A percentile compares a stretch with the other conserved stretches of the same genome.
These are phyloP conservation scores for Cladosporium austrohemisphaericum DNA, from an alignment of 2,329 filamentous ascomycete genomes.

Conservation along the genomic window DNA sequence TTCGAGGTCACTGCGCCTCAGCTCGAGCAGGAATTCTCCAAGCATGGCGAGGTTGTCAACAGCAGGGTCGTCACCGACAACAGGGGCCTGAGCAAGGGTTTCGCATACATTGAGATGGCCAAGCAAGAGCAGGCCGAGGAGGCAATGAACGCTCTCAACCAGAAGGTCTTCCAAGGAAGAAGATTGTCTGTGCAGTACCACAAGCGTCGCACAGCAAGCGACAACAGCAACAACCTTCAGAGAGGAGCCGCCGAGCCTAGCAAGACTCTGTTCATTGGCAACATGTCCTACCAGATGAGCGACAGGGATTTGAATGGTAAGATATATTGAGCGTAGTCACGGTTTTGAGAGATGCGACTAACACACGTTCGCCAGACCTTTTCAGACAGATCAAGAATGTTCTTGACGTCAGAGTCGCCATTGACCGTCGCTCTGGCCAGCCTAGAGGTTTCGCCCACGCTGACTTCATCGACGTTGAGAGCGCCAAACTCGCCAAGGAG, in stretches of 20 bases:
- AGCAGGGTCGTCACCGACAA: conserved; percentile 57
- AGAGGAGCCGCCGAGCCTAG: conserved; percentile 42
- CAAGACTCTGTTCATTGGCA: conserved; percentile 75
- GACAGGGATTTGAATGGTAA: conserved; percentile 70
- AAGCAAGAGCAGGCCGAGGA: conserved; percentile 49
- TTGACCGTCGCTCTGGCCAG: conserved; percentile 75
- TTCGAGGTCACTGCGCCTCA: conserved; percentile 64
- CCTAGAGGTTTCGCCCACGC: conserved; percentile 81
- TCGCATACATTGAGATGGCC: conserved; percentile 63
- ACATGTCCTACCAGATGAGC: conserved; percentile 81
- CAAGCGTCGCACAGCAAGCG: conserved; percentile 20
- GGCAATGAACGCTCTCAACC: conserved; percentile 57
- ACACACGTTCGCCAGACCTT: conserved; percentile 44
- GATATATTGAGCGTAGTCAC: background rate
- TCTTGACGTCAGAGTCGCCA: conserved; percentile 72
- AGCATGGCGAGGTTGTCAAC: conserved; percentile 54
- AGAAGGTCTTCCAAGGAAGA: conserved; percentile 61
- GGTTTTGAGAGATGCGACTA: background rate
- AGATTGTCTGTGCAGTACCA: conserved; percentile 61
- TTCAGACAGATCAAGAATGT: conserved; percentile 69
- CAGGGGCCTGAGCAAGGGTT: conserved; percentile 66
- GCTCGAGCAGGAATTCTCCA: conserved; percentile 56
- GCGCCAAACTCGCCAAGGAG: conserved; percentile 59
- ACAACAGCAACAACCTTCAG: background rate
- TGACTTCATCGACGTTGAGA: conserved; percentile 67